Base-by-base conservation (phyloP, 768 basidiomycete species). In the Ramaria rubella region DNA sequence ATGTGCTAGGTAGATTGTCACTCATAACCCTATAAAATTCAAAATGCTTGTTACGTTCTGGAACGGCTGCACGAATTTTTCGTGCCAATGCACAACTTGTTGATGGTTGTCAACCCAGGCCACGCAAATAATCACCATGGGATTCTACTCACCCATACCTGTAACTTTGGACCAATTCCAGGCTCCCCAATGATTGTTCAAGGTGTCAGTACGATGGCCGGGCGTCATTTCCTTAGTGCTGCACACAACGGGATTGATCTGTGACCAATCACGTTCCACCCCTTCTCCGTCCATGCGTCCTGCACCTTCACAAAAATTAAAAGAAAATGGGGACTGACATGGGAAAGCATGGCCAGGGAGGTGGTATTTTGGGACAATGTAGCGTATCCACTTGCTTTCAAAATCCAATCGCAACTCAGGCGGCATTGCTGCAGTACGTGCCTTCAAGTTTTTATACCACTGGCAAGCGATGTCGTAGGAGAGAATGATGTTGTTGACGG, bases 201-300 rank as follows among this genome's bases (percentile, higher is more conserved):
- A 57, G 0, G 69, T 67, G 12, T 75, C 73, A 9, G 63, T 60
- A 0, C 69, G 26, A 42, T 68, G 55, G n/a, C 69, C 60, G 0
- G 70, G 67, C 0, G 67, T 71, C 73, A 75, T 76, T 42, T 74
- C 72, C 2, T 64, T 58, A 1, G 69, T 70, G 58, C 71, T 73
- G 0, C 64, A 54, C 0, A 68, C 69, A 0, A 66, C 59, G 0
- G 64, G 57, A 55, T 75, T 75, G 8, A 68, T 61, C 6, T 61
- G 61, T 0, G 72, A 55, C 77, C 77, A 79, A 0, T 55, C 61
- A 0, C 60, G 60, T 43, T 79, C 77, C 0, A 73, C 63, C 0
- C 63, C 71, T 48, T 78, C 72, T 0, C 75, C 70, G 60, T 72
- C 71, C 1, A 63, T 66, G 2, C 65, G 63, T 9, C 69, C 71